Evolutionary conservation across 2,329 filamentous ascomycete genomes (phyloP).

Genomic region (Penicillium rolfsii): DNA sequence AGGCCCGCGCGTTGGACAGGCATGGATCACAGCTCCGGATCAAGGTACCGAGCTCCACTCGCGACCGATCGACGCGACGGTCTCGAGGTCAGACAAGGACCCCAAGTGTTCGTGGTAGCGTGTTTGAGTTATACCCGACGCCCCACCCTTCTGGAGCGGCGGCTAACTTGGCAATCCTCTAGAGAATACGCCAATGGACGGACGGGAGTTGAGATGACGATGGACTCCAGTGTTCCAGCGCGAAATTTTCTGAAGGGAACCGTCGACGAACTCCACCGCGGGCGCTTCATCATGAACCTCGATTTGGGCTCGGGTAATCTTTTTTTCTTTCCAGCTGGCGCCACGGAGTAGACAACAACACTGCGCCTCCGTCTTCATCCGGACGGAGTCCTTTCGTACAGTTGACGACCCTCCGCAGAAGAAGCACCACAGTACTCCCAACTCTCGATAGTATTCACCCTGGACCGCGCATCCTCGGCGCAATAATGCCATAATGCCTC

Average conservation of each 20-base stretch:
- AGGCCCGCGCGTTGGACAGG: neutral
- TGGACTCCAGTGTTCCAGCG: neutral
- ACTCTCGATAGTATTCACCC: neutral
- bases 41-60: constrained; percentile 6
- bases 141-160: constrained; percentile 33
- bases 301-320: neutral
- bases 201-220: neutral
- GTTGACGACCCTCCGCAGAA: neutral
- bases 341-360: neutral
- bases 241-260: neutral
- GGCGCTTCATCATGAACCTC: constrained; percentile 1
- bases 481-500: neutral
- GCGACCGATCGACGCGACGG: constrained; percentile 3
- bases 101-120: constrained; percentile 33
- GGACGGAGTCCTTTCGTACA: neutral
- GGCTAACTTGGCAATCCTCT: constrained; percentile 30
- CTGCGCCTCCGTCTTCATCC: neutral
- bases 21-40: neutral
- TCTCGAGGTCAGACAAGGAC: constrained; percentile 10
- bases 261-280: neutral
- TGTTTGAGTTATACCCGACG: constrained; percentile 38
- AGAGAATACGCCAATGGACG: neutral
- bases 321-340: neutral
- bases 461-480: neutral
- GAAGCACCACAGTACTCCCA: neutral